Percentiles rank a stretch among this genome's conserved stretches.
Evolutionary conservation across 2,329 filamentous ascomycete species (phyloP).

Genomic region (Dendryphion nanum): DNA sequence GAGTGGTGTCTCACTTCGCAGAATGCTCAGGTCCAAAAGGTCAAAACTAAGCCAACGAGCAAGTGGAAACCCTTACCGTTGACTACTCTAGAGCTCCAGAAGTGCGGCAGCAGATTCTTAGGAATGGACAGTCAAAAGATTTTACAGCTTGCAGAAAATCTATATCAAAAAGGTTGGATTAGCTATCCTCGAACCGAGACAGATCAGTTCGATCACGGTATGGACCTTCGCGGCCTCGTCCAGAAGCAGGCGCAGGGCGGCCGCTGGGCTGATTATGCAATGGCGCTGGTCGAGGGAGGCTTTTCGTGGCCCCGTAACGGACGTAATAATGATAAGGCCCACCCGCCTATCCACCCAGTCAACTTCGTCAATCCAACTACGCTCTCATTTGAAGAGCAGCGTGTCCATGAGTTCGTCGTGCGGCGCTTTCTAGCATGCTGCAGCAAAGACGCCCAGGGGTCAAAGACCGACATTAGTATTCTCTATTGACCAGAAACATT

Average conservation of each 20-base stretch:
- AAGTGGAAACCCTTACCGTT: slow-evolving; percentile 93
- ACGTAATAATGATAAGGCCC: slow-evolving; percentile 90
- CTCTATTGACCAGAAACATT: slow-evolving; percentile 82
- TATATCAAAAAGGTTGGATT: slow-evolving; percentile 95
- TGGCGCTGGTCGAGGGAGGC: slow-evolving; percentile 67
- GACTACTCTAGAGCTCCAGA: slow-evolving; percentile 94
- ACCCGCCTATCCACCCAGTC: slow-evolving; percentile 95
- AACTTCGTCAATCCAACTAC: slow-evolving; percentile 68
- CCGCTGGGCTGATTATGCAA: slow-evolving; percentile 79
- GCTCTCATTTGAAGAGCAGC: slow-evolving; percentile 65
- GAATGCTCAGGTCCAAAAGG: slow-evolving; percentile 75
- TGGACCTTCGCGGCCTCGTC: slow-evolving; percentile 78
- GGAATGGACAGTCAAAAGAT: slow-evolving; percentile 88
- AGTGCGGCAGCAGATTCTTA: slow-evolving; percentile 85
- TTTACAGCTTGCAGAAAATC: slow-evolving; percentile 79
- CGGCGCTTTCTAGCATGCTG: slow-evolving; percentile 94
- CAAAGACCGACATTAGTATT: slow-evolving; percentile 81
- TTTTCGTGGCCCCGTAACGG: slow-evolving; percentile 83
- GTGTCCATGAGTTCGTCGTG: slow-evolving; percentile 88
- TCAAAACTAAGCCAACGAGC: slow-evolving; percentile 85
- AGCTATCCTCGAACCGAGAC: slow-evolving; percentile 98
- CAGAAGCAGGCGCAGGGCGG: slow-evolving; percentile 78
- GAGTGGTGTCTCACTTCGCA: slow-evolving; percentile 79
- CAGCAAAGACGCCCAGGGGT: slow-evolving; percentile 86
- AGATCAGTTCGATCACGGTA: slow-evolving; percentile 87